Conservation (phyloP, 164 flowering plant species). For the Magnolia kwangsiensis region DNA sequence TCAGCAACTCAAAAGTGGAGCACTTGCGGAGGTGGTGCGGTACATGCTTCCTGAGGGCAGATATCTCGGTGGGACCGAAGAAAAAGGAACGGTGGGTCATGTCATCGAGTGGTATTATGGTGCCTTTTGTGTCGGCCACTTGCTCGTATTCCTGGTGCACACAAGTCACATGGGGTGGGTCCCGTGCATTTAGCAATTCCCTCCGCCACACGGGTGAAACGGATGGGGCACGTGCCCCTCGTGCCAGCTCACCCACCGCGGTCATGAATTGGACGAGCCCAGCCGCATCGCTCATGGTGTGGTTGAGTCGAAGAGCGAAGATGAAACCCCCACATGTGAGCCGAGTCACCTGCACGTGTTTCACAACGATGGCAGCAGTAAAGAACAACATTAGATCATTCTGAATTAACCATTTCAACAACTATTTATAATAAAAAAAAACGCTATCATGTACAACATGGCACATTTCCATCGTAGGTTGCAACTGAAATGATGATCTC, state of each 20-base stretch:
- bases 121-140: constrained; percentile 13
- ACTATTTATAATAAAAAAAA: neutral
- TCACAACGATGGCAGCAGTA: neutral
- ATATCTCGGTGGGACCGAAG: constrained; percentile 22
- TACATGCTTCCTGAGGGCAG: constrained; percentile 13
- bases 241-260: constrained; percentile 28
- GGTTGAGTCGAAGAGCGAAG: constrained; percentile 32
- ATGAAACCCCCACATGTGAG: constrained; percentile 41
- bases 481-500: no score
- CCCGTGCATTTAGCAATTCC: constrained; percentile 24
- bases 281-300: constrained; percentile 32
- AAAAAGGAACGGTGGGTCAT: constrained; percentile 28
- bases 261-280: constrained; percentile 33
- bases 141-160: constrained; percentile 27
- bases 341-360: constrained; percentile 44
- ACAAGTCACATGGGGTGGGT: constrained; percentile 18
- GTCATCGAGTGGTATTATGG: constrained; percentile 12
- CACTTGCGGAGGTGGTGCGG: constrained; percentile 14
- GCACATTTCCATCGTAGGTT: no score
- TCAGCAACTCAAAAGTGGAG: constrained; percentile 25
- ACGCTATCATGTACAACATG: no score
- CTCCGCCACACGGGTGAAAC: constrained; percentile 30
- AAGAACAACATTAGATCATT: neutral
- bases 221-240: constrained; percentile 21
- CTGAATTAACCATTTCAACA: neutral